Conservation (phyloP, 768 basidiomycete species). For the Suillus placidus region DNA sequence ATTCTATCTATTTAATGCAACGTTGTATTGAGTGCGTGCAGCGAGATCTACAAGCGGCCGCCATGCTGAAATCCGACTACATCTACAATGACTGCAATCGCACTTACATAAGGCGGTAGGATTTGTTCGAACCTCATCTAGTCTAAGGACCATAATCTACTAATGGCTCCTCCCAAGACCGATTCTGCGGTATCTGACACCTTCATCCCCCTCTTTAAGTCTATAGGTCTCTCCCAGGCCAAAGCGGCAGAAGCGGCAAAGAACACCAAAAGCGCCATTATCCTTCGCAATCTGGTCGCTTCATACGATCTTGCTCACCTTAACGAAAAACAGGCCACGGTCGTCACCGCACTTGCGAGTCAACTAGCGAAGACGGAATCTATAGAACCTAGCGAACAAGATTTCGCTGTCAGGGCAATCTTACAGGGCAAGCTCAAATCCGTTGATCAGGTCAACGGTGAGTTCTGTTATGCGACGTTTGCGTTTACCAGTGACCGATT, state of each 20-base stretch:
- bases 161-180: constrained; percentile 7
- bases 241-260: constrained; percentile 86
- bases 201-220: constrained; percentile 58
- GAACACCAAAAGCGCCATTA: constrained; percentile 71
- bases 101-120: background rate
- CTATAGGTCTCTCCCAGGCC: constrained; percentile 72
- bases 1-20: background rate
- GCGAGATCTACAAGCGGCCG: background rate
- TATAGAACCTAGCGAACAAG: constrained; percentile 55
- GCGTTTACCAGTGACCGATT: constrained; percentile 7
- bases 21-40: background rate
- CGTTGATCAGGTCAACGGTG: constrained; percentile 87
- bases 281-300: constrained; percentile 71
- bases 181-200: constrained; percentile 17
- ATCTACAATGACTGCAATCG: background rate
- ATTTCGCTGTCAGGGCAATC: constrained; percentile 69
- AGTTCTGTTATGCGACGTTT: constrained; percentile 26
- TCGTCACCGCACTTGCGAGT: constrained; percentile 69
- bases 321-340: constrained; percentile 76
- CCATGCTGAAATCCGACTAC: background rate
- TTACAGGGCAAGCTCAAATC: constrained; percentile 73
- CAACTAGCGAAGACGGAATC: constrained; percentile 55
- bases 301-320: constrained; percentile 52
- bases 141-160: background rate
- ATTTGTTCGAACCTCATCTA: background rate